These are phyloP conservation scores for Boletellus emodensis DNA, from an alignment of 768 basidiomycete genomes.

Conservation along the genomic window DNA sequence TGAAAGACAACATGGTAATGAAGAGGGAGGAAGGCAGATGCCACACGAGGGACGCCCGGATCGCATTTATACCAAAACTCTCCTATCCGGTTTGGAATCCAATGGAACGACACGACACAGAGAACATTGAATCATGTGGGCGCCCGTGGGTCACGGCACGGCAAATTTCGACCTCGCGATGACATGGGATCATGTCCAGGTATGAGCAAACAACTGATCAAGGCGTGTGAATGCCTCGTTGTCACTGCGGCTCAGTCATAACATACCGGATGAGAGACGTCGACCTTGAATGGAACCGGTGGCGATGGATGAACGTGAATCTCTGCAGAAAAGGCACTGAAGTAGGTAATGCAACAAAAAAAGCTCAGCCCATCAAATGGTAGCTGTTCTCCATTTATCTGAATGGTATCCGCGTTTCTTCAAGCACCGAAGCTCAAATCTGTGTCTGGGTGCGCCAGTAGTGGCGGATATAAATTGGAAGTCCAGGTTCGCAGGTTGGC, in stretches of 20 bases:
- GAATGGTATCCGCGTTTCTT: not conserved
- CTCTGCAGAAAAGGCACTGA: not conserved
- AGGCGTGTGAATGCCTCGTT: not conserved
- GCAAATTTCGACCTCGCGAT: not conserved
- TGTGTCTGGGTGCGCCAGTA: too few relatives aligned
- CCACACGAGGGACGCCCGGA: not conserved
- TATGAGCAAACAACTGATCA: not conserved
- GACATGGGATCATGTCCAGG: not conserved
- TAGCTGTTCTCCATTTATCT: not conserved
- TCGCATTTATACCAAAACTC: slow-evolving; percentile 11
- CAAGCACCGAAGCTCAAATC: not conserved
- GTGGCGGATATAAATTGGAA: too few relatives aligned
- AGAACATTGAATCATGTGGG: not conserved
- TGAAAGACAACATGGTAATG: slow-evolving; percentile 16
- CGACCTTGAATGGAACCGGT: not conserved
- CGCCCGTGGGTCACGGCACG: not conserved
- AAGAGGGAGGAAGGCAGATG: not conserved
- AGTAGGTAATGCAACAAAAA: too few relatives aligned
- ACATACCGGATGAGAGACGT: not conserved
- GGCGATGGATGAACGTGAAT: not conserved
- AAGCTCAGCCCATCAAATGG: not conserved
- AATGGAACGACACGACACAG: not conserved
- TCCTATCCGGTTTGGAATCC: not conserved
- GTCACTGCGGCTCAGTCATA: not conserved
- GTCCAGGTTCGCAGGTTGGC: too few relatives aligned